Base-by-base conservation (phyloP, 179 eudicot genomes). In the Beta macrorhiza region DNA sequence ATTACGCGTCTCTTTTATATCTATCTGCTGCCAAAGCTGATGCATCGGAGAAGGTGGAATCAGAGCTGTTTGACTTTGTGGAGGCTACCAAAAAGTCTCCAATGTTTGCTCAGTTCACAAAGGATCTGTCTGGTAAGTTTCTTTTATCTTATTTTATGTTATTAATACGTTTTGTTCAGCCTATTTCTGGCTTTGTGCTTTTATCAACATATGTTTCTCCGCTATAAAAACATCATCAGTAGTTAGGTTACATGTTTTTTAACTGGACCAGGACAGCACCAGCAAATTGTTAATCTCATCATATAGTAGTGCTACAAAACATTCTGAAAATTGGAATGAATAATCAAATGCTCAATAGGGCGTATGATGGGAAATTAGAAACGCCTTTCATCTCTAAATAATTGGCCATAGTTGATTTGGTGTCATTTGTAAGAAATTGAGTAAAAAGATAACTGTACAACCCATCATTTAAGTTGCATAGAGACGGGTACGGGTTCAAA, bases 1-100 rank as follows among this genome's bases (percentile, higher is more conserved):
- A 95, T 88, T 95, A 95, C 81, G 93, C 98, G 75, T 90, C 98
- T 47, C 95, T 98, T 58, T 78, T 95, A 56, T 95, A 90, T 83
- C 74, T 95, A 56, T 87, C 97, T 81, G 93, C 99, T 75, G 89
- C 81, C 44, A 95, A 90, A 85, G 86, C 89, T 52, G 90, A 92
- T 73, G 55, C 86, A 25, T 82, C 92, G 87, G 95, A 94, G 59
- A 92, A 89, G 87, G 93, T 94, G 83, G 97, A 92, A 82, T 75
- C 92, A 20, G 99, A 96, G 92, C 89, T 94, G 59, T 70, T 85
- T 82, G 91, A 86, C 79, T 82, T 96, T 78, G 87, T 96, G 78
- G 90, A 84, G 74, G 97, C 97, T 57, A 73, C 86, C 47, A 90
- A 91, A 80, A 88, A 80, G 82, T 88, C 94, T 80, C 80, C 90